Conservation (phyloP, 1,139 yeast species). For the Williopsis jadinii region DNA sequence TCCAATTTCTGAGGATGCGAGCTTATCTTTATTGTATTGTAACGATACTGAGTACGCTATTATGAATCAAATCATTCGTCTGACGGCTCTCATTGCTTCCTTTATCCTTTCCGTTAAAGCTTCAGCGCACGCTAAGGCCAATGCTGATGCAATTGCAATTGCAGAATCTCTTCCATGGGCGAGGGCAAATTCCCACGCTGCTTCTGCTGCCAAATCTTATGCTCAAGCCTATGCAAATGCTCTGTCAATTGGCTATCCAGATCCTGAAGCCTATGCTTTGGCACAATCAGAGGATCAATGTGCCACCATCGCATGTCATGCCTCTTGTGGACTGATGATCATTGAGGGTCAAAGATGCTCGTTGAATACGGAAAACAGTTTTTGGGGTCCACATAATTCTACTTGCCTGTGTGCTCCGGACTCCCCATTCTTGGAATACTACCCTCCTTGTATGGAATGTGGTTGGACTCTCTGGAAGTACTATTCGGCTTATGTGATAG, state of each 20-base stretch:
- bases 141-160: constrained; percentile 1
- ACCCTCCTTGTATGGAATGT: constrained; percentile 24
- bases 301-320: constrained; percentile 25
- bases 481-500: constrained; percentile 22
- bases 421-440: constrained; percentile 17
- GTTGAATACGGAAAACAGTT: constrained; percentile 11
- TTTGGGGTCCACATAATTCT: constrained; percentile 21
- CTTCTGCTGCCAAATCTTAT: constrained; percentile 17
- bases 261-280: constrained; percentile 20
- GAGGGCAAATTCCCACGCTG: constrained; percentile 14
- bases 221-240: constrained; percentile 20
- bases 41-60: no score
- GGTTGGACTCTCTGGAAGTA: constrained; percentile 27
- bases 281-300: constrained; percentile 21
- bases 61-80: no score
- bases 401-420: constrained; percentile 21
- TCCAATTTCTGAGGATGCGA: no score
- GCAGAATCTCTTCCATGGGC: constrained; percentile 18
- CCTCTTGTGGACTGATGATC: constrained; percentile 24
- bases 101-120: no score
- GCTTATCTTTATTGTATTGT: no score
- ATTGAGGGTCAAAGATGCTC: constrained; percentile 22
- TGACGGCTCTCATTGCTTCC: no score
- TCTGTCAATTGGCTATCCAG: constrained; percentile 20
- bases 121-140: no score